These are phyloP conservation scores for Suillus subalutaceus DNA, from an alignment of 768 basidiomycete species.

Conservation along the genomic window DNA sequence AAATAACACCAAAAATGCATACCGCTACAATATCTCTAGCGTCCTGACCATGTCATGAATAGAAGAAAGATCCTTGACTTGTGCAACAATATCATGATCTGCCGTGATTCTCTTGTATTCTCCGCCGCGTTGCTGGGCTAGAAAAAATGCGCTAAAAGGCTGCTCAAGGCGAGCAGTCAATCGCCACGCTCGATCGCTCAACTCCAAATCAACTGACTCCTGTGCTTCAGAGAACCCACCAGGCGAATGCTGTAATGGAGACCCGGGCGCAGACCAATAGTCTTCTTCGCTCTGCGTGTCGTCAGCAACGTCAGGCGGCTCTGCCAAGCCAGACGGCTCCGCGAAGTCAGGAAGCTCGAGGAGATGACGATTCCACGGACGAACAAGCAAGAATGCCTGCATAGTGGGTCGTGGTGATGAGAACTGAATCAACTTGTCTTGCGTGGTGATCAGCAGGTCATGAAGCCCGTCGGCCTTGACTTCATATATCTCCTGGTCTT, in stretches of 20 bases:
- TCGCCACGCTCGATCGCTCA: neutral
- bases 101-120: neutral
- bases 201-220: neutral
- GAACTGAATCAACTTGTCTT: neutral
- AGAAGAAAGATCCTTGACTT: neutral
- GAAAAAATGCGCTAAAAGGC: neutral
- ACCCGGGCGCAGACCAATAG: neutral
- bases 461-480: neutral
- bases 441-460: neutral
- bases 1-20: neutral
- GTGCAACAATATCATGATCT: neutral
- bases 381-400: neutral
- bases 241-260: neutral
- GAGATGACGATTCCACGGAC: neutral
- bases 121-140: neutral
- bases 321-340: too few relatives aligned
- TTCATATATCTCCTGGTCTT: neutral
- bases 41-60: neutral
- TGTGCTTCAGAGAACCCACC: neutral
- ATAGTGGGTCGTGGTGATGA: neutral
- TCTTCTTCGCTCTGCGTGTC: neutral
- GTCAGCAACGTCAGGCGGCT: neutral
- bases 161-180: neutral
- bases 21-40: neutral
- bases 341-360: neutral